These are phyloP conservation scores for Keithomyces neogunnii DNA, from an alignment of 2,329 filamentous ascomycete genomes.

Conservation along the genomic window DNA sequence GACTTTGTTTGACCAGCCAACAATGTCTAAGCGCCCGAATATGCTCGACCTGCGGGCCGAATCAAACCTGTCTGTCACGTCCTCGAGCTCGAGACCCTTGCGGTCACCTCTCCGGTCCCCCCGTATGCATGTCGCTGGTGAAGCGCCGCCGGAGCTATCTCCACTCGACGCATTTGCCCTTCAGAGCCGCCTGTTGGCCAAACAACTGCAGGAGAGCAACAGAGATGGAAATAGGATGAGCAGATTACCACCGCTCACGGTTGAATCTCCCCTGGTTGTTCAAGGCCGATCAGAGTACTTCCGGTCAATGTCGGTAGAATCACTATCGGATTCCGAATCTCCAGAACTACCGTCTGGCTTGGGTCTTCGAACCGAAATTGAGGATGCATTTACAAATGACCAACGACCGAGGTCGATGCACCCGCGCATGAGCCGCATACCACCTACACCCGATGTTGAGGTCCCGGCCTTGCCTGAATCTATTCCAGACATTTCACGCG, in stretches of 20 bases:
- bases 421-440: constrained; percentile 60
- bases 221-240: constrained; percentile 73
- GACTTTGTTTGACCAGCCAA: constrained; percentile 7
- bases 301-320: constrained; percentile 62
- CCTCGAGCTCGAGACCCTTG: constrained; percentile 43
- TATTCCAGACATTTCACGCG: constrained; percentile 30
- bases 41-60: constrained; percentile 52
- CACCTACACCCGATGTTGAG: constrained; percentile 38
- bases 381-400: constrained; percentile 42
- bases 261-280: constrained; percentile 68
- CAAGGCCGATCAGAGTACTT: constrained; percentile 75
- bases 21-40: constrained; percentile 48
- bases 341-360: constrained; percentile 23
- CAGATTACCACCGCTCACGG: constrained; percentile 72
- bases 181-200: constrained; percentile 80
- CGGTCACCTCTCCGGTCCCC: constrained; percentile 65
- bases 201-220: constrained; percentile 73
- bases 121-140: constrained; percentile 67
- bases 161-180: constrained; percentile 92
- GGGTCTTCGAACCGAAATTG: constrained; percentile 46
- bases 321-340: constrained; percentile 29
- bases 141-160: constrained; percentile 81
- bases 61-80: constrained; percentile 41
- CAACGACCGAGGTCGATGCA: constrained; percentile 65
- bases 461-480: constrained; percentile 37